Evolutionary conservation across 768 basidiomycete genomes (phyloP).

Genomic region (Suillus sp.): DNA sequence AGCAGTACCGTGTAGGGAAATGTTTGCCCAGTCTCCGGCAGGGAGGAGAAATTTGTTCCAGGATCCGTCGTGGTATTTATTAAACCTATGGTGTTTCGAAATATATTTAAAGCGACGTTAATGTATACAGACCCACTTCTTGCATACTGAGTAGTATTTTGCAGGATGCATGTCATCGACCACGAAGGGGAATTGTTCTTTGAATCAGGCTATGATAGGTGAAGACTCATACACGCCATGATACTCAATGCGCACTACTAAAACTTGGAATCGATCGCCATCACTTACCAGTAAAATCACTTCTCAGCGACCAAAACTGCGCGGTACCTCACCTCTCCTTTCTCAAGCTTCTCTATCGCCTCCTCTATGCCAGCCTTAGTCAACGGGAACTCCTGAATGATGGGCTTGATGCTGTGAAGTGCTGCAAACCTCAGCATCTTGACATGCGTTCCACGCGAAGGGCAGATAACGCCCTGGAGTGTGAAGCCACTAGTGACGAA

Average conservation of each 20-base stretch:
- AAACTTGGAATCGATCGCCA: background rate
- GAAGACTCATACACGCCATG: background rate
- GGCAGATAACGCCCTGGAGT: conserved; percentile 27
- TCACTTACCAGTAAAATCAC: background rate
- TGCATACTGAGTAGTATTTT: background rate
- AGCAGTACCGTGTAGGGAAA: too few species aligned
- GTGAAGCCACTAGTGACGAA: conserved; percentile 22
- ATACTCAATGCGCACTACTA: background rate
- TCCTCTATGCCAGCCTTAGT: conserved; percentile 31
- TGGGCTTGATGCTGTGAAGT: conserved; percentile 28
- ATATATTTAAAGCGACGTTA: too few species aligned
- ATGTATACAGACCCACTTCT: too few species aligned
- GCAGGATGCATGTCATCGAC: background rate
- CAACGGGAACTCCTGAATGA: conserved; percentile 37
- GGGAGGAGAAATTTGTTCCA: too few species aligned
- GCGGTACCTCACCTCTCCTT: conserved; percentile 35
- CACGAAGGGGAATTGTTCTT: background rate
- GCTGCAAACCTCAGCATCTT: conserved; percentile 41
- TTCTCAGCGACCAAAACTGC: conserved; percentile 29
- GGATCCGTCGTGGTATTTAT: too few species aligned
- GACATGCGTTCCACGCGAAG: conserved; percentile 30
- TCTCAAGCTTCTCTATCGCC: conserved; percentile 27
- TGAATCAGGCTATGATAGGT: background rate
- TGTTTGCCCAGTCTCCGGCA: too few species aligned
- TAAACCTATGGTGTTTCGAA: too few species aligned